Evolutionary conservation across 345 rosid species (phyloP), one percentile per base, ranked within the genome.

Genomic region (Clausena lansium): DNA sequence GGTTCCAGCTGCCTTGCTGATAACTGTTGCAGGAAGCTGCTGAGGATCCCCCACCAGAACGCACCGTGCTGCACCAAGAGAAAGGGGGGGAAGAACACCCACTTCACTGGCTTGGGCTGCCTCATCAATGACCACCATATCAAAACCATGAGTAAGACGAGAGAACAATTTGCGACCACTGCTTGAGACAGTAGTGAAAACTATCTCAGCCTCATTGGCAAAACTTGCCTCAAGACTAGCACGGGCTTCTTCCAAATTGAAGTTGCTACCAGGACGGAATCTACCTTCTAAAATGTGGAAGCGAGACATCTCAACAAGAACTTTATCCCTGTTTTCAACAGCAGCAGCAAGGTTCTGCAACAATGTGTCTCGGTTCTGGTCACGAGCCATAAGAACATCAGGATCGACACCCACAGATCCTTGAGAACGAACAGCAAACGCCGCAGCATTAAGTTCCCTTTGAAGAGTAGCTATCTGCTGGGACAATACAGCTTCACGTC

Each of bases 31-130:
- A 78, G 99, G 99, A 84, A 96, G 99, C 87, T 96, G 99, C 88
- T 96, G 99, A 62, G 99, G 99, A 88, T 96, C 99, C 65, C 99
- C 99, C 20, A 96, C 99, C 83, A 96, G 98, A 81, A 96, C 99
- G 81, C 99, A 96, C 11, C 99, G 85, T 36, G 98, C 91, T 50
- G 99, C 99, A 62, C 98, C 99, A 55, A 96, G 98, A 59, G 98
- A 84, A 66, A 96, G 94, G 52, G 99, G 98, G 77, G 99, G 99
- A 82, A 96, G 97, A 83, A 92, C 91, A 63, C 85, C 99, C 39
- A 90, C 97, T 85, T 96, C 99, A 72, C 98, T 94, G 75, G 99
- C 99, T 84, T 96, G 99, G 66, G 99, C 99, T 70, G 99, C 99
- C 85, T 96, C 99, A 28, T 96, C 99, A 52, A 96, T 96, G 80